Evolutionary conservation across 1,139 yeast genomes (phyloP).

Genomic region (Williopsis jadinii): DNA sequence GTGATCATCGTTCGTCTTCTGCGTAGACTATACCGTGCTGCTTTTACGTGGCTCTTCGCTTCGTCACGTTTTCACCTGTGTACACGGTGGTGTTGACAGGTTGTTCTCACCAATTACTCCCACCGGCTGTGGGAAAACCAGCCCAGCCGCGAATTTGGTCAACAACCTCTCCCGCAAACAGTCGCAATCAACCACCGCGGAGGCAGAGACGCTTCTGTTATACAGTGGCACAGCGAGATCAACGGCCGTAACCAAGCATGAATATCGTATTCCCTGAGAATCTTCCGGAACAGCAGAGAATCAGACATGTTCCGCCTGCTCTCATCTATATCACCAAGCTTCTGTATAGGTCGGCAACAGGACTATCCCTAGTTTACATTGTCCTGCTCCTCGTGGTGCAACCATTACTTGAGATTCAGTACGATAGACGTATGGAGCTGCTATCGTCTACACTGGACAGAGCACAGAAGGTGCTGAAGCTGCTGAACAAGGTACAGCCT

Average conservation of each 20-base stretch:
- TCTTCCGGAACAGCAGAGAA: constrained; percentile 3
- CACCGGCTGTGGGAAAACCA: too few species aligned
- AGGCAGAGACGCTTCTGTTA: too few species aligned
- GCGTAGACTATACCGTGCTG: background rate
- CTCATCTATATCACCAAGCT: constrained; percentile 17
- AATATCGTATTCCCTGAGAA: constrained; percentile 15
- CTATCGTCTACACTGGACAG: constrained; percentile 16
- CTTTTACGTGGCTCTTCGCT: too few species aligned
- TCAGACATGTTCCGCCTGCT: constrained; percentile 16
- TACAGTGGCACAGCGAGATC: background rate
- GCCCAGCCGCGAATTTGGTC: too few species aligned
- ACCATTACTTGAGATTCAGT: constrained; percentile 26
- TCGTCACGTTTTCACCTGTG: too few species aligned
- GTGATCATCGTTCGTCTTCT: constrained; percentile 50
- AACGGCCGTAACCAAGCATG: background rate
- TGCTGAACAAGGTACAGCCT: constrained; percentile 14
- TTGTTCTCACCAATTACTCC: too few species aligned
- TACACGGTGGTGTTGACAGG: too few species aligned
- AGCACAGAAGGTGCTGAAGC: constrained; percentile 19
- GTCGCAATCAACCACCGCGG: too few species aligned
- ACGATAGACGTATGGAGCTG: constrained; percentile 24
- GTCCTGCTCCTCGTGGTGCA: constrained; percentile 21
- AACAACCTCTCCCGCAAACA: too few species aligned
- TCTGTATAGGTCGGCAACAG: constrained; percentile 25
- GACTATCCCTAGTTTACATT: constrained; percentile 22